phyloP scores from a whole-genome alignment of 495 filamentous ascomycete species.

The Hypoxylon intermedium region DNA sequence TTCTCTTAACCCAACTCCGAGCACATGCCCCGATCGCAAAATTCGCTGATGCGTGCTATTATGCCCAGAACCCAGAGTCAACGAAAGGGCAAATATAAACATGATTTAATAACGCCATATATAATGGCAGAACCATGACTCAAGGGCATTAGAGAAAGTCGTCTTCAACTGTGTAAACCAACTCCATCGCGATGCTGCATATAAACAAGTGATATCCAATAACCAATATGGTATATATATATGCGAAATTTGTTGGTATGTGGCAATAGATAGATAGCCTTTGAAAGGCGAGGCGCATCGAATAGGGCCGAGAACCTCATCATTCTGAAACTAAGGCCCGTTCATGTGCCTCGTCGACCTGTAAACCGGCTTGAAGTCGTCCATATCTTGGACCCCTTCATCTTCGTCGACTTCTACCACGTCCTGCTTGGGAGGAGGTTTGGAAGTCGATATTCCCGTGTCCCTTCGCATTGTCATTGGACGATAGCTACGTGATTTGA shows the following conservation, averaged over 20 bases:
- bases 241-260: slow-evolving; percentile 5
- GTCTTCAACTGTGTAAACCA: slow-evolving; percentile 25
- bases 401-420: slow-evolving; percentile 44
- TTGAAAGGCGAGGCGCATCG: slow-evolving; percentile 6
- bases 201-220: slow-evolving; percentile 8
- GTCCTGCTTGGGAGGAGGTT: slow-evolving; percentile 36
- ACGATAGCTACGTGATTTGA: slow-evolving; percentile 41
- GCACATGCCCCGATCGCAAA: slow-evolving; percentile 12
- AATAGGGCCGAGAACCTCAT: slow-evolving; percentile 2
- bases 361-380: slow-evolving; percentile 38
- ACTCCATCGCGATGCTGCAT: slow-evolving; percentile 38
- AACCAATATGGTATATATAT: slow-evolving; percentile 12
- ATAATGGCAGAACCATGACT: slow-evolving; percentile 5
- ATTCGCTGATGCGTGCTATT: slow-evolving; percentile 37
- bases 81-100: slow-evolving; percentile 9
- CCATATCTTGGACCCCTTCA: slow-evolving; percentile 51
- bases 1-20: slow-evolving; percentile 26
- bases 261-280: slow-evolving; percentile 8
- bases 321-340: slow-evolving; percentile 27
- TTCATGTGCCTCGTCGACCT: slow-evolving; percentile 36
- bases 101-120: slow-evolving; percentile 15
- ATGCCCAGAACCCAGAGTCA: slow-evolving; percentile 9
- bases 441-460: slow-evolving; percentile 28
- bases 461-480: slow-evolving; percentile 46
- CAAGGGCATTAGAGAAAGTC: slow-evolving; percentile 4